These are phyloP conservation scores for Phytophthora rubi DNA, from an alignment of 352 stramenopile species.

Conservation along the genomic window DNA sequence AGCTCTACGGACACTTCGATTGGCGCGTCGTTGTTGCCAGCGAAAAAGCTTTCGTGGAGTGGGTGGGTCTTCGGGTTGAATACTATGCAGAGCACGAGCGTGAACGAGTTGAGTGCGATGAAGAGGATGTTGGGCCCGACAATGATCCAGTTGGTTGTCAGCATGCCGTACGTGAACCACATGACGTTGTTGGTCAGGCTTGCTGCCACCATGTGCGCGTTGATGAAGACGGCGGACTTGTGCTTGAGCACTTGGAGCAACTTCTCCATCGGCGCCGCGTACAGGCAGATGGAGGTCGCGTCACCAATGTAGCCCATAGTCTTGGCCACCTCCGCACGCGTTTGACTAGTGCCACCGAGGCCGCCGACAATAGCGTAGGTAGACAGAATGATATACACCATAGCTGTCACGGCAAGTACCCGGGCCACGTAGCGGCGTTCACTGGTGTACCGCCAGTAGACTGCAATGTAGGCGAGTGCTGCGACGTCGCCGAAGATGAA, in stretches of 20 bases:
- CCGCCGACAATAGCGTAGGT: slow-evolving; percentile 46
- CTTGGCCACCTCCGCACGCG: slow-evolving; percentile 25
- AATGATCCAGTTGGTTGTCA: slow-evolving; percentile 38
- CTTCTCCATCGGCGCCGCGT: slow-evolving; percentile 52
- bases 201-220: slow-evolving; percentile 53
- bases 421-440: slow-evolving; percentile 34
- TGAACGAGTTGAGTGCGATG: slow-evolving; percentile 31
- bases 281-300: slow-evolving; percentile 33
- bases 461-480: slow-evolving; percentile 41
- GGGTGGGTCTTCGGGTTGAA: slow-evolving; percentile 35
- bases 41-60: slow-evolving; percentile 20
- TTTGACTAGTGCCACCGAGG: slow-evolving; percentile 37
- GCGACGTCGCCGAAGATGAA: slow-evolving; percentile 40
- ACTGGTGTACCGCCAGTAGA: slow-evolving; percentile 54
- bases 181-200: slow-evolving; percentile 48
- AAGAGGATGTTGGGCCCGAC: slow-evolving; percentile 41
- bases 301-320: slow-evolving; percentile 38
- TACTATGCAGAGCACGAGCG: slow-evolving; percentile 31
- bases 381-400: slow-evolving; percentile 28
- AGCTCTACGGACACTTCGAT: slow-evolving; percentile 25
- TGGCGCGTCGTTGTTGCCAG: slow-evolving; percentile 12
- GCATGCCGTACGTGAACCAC: slow-evolving; percentile 54
- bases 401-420: slow-evolving; percentile 20
- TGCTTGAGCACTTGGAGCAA: slow-evolving; percentile 49
- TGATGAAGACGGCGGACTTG: slow-evolving; percentile 48